Evolutionary conservation across 2,329 filamentous ascomycete genomes (phyloP).

Genomic region (Fusarium sp.): DNA sequence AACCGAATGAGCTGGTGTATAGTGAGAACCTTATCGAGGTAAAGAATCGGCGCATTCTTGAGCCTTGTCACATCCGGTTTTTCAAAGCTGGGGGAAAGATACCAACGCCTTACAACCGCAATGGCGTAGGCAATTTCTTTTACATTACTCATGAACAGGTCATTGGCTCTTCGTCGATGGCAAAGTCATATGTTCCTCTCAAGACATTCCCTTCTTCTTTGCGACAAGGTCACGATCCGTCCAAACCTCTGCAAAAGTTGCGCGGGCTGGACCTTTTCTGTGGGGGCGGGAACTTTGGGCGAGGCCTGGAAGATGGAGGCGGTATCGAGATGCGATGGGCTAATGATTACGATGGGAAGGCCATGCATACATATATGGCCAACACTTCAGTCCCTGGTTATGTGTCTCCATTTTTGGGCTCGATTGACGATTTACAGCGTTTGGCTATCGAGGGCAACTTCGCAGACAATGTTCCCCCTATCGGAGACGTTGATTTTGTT

Average conservation of each 20-base stretch:
- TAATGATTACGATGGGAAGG: slow-evolving; percentile 72
- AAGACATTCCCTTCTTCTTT: slow-evolving; percentile 52
- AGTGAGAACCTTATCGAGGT: slow-evolving; percentile 59
- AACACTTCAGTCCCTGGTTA: slow-evolving; percentile 61
- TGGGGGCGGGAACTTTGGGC: slow-evolving; percentile 81
- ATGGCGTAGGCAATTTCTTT: slow-evolving; percentile 75
- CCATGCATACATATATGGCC: slow-evolving; percentile 79
- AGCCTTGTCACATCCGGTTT: slow-evolving; percentile 70
- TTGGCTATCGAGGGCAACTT: slow-evolving; percentile 64
- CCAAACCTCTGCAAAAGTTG: slow-evolving; percentile 54
- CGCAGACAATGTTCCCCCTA: slow-evolving; percentile 61
- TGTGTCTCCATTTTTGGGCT: slow-evolving; percentile 73
- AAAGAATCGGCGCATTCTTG: slow-evolving; percentile 56
- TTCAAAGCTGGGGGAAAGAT: slow-evolving; percentile 61
- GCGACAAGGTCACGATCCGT: slow-evolving; percentile 67
- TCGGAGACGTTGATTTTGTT: slow-evolving; percentile 76
- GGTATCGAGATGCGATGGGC: slow-evolving; percentile 73
- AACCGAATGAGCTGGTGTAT: slow-evolving; percentile 70
- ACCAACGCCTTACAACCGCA: slow-evolving; percentile 71
- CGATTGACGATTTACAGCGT: slow-evolving; percentile 75
- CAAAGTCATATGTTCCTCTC: slow-evolving; percentile 51
- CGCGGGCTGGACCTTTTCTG: slow-evolving; percentile 79
- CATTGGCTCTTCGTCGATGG: neutral
- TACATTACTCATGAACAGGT: slow-evolving; percentile 63
- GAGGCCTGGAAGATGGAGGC: slow-evolving; percentile 78